Conservation (phyloP, 257 asterid genomes). For the Scutellaria baicalensis region DNA sequence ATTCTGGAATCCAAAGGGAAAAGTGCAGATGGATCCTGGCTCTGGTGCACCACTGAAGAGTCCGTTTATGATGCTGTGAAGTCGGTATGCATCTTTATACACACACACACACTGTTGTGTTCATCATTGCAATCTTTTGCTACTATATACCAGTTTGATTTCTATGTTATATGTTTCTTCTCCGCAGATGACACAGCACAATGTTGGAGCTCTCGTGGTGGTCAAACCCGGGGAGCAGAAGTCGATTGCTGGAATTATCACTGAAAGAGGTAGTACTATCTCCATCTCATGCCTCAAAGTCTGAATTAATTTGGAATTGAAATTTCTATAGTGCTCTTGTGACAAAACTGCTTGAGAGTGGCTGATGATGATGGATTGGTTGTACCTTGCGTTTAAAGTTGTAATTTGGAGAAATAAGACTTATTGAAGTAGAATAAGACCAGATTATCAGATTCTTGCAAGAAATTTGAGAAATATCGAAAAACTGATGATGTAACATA, state of each 20-base stretch:
- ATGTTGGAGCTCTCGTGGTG: slow-evolving; percentile 97
- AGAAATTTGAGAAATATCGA: background rate
- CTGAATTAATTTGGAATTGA: too few species aligned
- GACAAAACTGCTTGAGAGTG: too few species aligned
- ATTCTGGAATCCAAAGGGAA: slow-evolving; percentile 63
- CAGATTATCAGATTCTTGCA: background rate
- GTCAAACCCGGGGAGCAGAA: slow-evolving; percentile 79
- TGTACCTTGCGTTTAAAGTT: too few species aligned
- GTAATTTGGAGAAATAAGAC: too few species aligned
- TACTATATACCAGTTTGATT: background rate
- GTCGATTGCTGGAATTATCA: slow-evolving; percentile 73
- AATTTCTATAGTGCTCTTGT: too few species aligned
- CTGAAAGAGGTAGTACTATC: slow-evolving; percentile 39
- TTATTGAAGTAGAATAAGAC: background rate
- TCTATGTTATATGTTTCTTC: background rate
- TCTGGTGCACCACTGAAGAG: slow-evolving; percentile 93
- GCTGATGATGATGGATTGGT: too few species aligned
- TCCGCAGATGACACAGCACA: slow-evolving; percentile 87
- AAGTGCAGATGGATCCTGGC: slow-evolving; percentile 94
- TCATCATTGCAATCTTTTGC: background rate
- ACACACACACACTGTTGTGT: background rate
- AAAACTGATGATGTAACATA: background rate
- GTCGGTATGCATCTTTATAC: slow-evolving; percentile 44
- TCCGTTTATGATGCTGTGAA: slow-evolving; percentile 88
- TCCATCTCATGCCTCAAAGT: background rate